phyloP scores from a whole-genome alignment of 2,329 filamentous ascomycete species.

The Blumeria graminis region DNA sequence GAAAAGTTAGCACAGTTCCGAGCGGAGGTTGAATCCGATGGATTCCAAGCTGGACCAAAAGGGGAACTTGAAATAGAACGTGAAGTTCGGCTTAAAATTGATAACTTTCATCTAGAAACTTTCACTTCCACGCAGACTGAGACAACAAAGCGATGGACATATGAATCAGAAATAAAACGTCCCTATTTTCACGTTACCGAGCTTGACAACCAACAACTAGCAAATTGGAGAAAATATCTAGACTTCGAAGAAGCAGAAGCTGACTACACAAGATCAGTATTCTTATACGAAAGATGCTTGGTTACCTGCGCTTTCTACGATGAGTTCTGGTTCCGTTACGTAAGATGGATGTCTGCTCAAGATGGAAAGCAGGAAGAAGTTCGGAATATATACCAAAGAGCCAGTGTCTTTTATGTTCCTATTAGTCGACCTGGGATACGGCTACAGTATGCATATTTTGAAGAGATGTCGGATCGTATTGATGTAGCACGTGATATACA shows the following conservation, averaged over 20 bases:
- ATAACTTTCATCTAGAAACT: constrained; percentile 55
- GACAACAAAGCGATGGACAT: constrained; percentile 82
- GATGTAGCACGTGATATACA: constrained; percentile 71
- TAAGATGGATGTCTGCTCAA: constrained; percentile 74
- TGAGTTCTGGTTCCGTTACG: constrained; percentile 96
- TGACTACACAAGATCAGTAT: constrained; percentile 47
- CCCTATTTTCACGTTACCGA: constrained; percentile 95
- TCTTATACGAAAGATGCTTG: constrained; percentile 81
- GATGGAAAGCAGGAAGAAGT: constrained; percentile 67
- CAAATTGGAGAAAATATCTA: constrained; percentile 87
- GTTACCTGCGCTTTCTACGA: constrained; percentile 89
- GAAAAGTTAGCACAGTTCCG: constrained; percentile 45
- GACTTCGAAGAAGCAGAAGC: constrained; percentile 85
- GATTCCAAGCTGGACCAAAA: constrained; percentile 27
- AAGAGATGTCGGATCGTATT: constrained; percentile 57
- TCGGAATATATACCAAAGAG: constrained; percentile 75
- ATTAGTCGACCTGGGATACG: constrained; percentile 65
- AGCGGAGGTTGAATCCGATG: constrained; percentile 39
- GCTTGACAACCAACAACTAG: constrained; percentile 60
- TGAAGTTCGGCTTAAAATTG: constrained; percentile 57
- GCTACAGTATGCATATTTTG: constrained; percentile 82
- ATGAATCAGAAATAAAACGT: constrained; percentile 81
- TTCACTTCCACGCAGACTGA: constrained; percentile 68
- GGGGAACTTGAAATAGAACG: constrained; percentile 61
- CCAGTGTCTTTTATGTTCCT: constrained; percentile 63